phyloP scores from a whole-genome alignment of 2,329 filamentous ascomycete genomes.

The Pseudocercospora vitis region DNA sequence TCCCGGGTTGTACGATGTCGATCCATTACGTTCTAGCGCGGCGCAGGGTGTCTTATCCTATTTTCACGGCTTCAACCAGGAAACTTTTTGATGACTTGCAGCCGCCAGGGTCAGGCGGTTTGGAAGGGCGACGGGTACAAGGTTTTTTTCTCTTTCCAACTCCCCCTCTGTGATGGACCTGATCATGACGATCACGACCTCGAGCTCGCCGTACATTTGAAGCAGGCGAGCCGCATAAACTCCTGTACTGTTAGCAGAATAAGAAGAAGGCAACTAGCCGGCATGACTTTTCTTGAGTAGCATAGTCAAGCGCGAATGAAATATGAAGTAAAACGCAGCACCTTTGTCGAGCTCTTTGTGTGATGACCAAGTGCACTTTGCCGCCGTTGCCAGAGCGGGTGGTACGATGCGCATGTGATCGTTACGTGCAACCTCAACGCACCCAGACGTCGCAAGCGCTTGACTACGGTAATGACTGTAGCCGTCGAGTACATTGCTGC shows the following conservation, averaged over 20 bases:
- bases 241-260: slow-evolving; percentile 13
- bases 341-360: too few relatives aligned
- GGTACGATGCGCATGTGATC: too few relatives aligned
- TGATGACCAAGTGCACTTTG: too few relatives aligned
- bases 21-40: slow-evolving; percentile 23
- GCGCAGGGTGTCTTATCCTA: slow-evolving; percentile 20
- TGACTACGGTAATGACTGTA: neutral
- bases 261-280: slow-evolving; percentile 8
- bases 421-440: too few relatives aligned
- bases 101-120: slow-evolving; percentile 2
- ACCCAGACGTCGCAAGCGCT: too few relatives aligned
- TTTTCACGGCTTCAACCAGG: slow-evolving; percentile 17
- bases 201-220: slow-evolving; percentile 8
- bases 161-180: slow-evolving; percentile 7
- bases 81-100: slow-evolving; percentile 4
- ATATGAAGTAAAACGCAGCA: slow-evolving; percentile 7
- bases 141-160: neutral
- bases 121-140: neutral
- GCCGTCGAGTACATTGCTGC: slow-evolving; percentile 1
- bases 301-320: slow-evolving; percentile 13
- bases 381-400: too few relatives aligned
- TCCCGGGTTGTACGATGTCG: slow-evolving; percentile 7
- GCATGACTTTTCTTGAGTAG: slow-evolving; percentile 18
- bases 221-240: slow-evolving; percentile 7
- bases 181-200: slow-evolving; percentile 14